Percentiles rank a stretch among this genome's conserved stretches.
These are phyloP conservation scores for Leishmania tropica DNA, from an alignment of 208 protist genomes.

Conservation along the genomic window DNA sequence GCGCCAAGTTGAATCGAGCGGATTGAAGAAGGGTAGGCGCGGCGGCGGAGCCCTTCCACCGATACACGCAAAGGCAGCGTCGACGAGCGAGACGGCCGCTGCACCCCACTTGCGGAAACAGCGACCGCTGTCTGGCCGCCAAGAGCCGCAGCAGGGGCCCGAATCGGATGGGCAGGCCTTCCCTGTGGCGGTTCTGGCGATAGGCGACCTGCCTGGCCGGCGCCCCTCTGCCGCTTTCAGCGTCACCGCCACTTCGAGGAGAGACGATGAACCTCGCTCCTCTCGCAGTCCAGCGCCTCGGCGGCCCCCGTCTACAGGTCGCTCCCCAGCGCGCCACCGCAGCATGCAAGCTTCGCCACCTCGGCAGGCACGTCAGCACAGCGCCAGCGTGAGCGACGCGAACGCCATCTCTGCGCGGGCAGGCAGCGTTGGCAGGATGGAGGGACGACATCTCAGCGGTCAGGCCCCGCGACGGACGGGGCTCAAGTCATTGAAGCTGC, in stretches of 20 bases:
- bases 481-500: background rate
- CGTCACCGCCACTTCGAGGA: background rate
- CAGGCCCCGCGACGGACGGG: background rate
- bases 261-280: background rate
- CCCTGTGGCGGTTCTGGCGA: background rate
- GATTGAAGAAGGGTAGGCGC: background rate
- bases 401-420: background rate
- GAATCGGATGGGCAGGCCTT: background rate
- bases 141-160: background rate
- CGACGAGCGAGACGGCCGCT: background rate
- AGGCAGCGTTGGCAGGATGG: background rate
- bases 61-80: background rate
- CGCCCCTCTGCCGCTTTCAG: background rate
- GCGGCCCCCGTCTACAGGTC: background rate
- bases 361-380: slow-evolving; percentile 1
- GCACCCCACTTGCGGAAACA: background rate
- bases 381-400: background rate
- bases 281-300: background rate
- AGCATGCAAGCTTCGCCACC: background rate
- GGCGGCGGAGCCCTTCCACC: background rate
- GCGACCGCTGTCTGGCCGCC: background rate
- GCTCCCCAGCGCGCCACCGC: background rate
- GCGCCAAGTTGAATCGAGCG: background rate
- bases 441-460: background rate
- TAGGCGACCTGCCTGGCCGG: background rate